Percentiles rank a stretch among this genome's conserved stretches.
Evolutionary conservation across 164 flowering plant species (phyloP).

Genomic region (Vitis vinifera): DNA sequence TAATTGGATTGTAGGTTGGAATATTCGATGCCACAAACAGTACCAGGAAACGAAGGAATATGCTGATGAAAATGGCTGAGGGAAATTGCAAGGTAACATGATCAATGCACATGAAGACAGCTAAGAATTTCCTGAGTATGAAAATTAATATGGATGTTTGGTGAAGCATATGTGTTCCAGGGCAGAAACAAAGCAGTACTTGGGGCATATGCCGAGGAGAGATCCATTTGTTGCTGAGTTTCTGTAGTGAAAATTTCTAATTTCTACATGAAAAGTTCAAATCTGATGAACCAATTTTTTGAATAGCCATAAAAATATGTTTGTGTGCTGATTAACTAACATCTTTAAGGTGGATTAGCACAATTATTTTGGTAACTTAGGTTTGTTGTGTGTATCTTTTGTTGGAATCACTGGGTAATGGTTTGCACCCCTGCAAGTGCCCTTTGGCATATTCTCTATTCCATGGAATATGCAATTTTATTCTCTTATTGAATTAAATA

Average conservation of each 20-base stretch:
- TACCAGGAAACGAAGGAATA: slow-evolving; percentile 74
- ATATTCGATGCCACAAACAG: slow-evolving; percentile 99
- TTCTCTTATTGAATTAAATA: no score
- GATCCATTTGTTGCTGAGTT: not conserved
- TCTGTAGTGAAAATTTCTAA: not conserved
- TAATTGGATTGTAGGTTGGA: slow-evolving; percentile 65
- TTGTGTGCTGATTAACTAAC: not conserved
- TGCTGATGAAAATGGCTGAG: slow-evolving; percentile 99
- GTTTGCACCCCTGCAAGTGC: not conserved
- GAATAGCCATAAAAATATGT: not conserved
- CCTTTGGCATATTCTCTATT: not conserved
- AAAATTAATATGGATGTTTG: not conserved
- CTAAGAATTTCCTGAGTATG: not conserved
- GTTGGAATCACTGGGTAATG: not conserved
- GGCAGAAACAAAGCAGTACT: no score
- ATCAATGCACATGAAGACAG: not conserved
- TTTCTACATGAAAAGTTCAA: not conserved
- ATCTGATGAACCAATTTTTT: not conserved
- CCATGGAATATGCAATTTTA: no score
- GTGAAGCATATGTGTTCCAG: not conserved
- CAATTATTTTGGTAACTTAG: not conserved
- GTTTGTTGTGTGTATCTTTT: not conserved
- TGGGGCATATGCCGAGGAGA: not conserved
- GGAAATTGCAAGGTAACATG: slow-evolving; percentile 87
- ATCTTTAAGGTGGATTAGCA: not conserved